Conservation (phyloP, 352 stramenopile genomes). For the Globisporangium radiosum region DNA sequence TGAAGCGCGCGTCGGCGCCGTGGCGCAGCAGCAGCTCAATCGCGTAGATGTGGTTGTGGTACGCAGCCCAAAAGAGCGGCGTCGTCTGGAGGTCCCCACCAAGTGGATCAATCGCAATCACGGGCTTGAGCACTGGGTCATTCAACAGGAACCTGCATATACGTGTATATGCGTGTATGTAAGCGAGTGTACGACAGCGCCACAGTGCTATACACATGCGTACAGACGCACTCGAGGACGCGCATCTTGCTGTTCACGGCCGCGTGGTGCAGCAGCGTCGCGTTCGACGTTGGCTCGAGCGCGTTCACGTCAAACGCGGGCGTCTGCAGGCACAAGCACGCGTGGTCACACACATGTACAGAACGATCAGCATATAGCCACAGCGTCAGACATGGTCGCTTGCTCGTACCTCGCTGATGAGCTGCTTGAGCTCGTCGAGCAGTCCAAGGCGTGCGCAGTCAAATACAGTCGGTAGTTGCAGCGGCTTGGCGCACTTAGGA, state of each 20-base stretch:
- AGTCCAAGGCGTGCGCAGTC: constrained; percentile 63
- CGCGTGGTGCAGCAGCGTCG: constrained; percentile 70
- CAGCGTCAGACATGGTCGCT: not conserved
- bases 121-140: constrained; percentile 21
- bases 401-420: constrained; percentile 18
- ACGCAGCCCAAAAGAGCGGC: constrained; percentile 69
- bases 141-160: constrained; percentile 39
- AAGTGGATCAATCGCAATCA: constrained; percentile 40
- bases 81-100: constrained; percentile 57
- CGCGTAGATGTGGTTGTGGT: constrained; percentile 74
- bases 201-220: too few relatives aligned
- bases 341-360: not conserved
- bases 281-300: constrained; percentile 37
- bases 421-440: constrained; percentile 45
- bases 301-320: constrained; percentile 51
- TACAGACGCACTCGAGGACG: constrained; percentile 43
- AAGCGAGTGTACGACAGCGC: not conserved
- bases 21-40: constrained; percentile 64
- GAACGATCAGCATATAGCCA: not conserved
- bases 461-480: constrained; percentile 35
- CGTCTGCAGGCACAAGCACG: constrained; percentile 19
- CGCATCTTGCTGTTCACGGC: constrained; percentile 80
- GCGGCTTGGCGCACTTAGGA: constrained; percentile 27
- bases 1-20: constrained; percentile 45
- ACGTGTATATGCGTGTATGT: not conserved